Percentiles rank a stretch among this genome's conserved stretches.
These are phyloP conservation scores for Apiospora malaysiana DNA, from an alignment of 2,329 filamentous ascomycete species.

Conservation along the genomic window DNA sequence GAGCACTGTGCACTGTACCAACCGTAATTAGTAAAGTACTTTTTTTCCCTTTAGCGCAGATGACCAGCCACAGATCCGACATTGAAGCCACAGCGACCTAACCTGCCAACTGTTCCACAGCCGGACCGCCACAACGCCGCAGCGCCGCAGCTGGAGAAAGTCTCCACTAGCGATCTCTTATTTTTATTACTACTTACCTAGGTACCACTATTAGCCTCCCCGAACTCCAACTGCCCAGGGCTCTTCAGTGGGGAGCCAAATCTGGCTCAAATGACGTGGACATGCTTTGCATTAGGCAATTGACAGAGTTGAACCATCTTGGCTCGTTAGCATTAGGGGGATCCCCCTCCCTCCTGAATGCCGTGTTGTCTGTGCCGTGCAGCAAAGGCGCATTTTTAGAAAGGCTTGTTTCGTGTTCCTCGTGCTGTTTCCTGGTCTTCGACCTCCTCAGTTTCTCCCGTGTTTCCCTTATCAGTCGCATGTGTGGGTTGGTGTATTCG, in stretches of 20 bases:
- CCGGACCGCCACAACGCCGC: background rate
- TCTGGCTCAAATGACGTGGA: slow-evolving; percentile 15
- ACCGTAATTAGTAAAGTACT: background rate
- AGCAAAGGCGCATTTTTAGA: background rate
- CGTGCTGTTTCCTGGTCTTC: background rate
- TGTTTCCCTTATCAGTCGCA: background rate
- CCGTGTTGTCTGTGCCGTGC: slow-evolving; percentile 9
- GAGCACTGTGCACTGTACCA: background rate
- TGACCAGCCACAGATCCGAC: background rate
- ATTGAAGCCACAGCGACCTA: background rate
- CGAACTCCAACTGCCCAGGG: background rate
- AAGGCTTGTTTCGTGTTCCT: slow-evolving; percentile 14
- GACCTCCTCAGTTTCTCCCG: slow-evolving; percentile 6
- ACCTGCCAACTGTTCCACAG: no score
- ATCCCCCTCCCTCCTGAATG: background rate
- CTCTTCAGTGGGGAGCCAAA: background rate
- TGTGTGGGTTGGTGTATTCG: background rate
- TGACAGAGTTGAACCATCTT: background rate
- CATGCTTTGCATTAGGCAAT: slow-evolving; percentile 5
- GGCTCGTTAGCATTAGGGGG: slow-evolving; percentile 9
- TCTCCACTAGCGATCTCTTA: slow-evolving; percentile 1
- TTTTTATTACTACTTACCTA: no score
- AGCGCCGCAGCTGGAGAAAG: background rate
- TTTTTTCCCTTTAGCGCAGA: background rate
- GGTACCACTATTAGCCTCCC: no score